Evolutionary conservation across 495 filamentous ascomycete genomes (phyloP), one percentile per base, ranked within the genome.

Genomic region (Penicillium longicatenatum): DNA sequence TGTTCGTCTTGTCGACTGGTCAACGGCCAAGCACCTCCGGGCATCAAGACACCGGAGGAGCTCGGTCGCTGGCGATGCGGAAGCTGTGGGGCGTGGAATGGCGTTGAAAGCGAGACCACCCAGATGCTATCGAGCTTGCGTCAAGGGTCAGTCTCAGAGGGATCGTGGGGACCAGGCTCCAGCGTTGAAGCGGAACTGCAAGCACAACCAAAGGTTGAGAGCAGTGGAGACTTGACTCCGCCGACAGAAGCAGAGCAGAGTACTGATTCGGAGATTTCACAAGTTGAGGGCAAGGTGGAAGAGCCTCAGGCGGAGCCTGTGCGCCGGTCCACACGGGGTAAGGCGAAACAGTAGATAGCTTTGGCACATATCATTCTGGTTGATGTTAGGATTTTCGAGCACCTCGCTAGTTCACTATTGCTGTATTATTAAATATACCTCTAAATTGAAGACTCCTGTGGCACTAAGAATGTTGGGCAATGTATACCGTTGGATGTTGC

Each of bases 11-110:
- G 94, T 67, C 81, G 91, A 24, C 82, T 97, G 10, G 93, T 99
- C 31, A 99, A 99, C 67, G 94, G 94, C 4, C 93, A 97, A 66
- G 94, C 95, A 2, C 93, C 94, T 11, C 94, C 94, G 0, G 94
- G 95, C 2, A 84, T 88, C 3, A 88, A 85, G 65, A 84, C 78
- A 0, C 74, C 92, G 16, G 84, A 89, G 16, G 93, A 97, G 43
- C 70, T 99, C 1, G 94, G 93, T 10, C 82, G 79, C 61, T 99
- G 94, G 94, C 86, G 87, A 51, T 99, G 94, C 75, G 88, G 86
- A 57, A 86, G 84, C 43, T 99, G 94, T 65, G 86, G 89, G 1
- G 78, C 84, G n/a, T 83, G 82, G 80, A 98, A 98, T 69, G 93
- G 93, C 2, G 82, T 86, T 62, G 88, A 91, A 59, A 85, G 86